phyloP scores from a whole-genome alignment of 306 rosid species.

The Abrus precatorius region DNA sequence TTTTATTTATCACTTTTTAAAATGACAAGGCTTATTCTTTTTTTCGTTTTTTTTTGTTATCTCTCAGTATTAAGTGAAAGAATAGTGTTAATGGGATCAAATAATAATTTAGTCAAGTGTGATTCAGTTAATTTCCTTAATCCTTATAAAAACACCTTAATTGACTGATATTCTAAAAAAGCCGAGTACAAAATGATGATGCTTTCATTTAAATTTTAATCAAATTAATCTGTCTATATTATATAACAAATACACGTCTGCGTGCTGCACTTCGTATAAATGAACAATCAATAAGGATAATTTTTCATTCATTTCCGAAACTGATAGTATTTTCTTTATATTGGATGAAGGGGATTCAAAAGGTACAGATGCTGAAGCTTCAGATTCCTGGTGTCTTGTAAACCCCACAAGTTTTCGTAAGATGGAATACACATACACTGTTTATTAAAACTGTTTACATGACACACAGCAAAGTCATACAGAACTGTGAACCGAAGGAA shows the following conservation, averaged over 20 bases:
- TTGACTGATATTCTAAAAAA: not conserved
- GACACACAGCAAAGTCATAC: constrained; percentile 17
- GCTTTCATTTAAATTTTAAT: not conserved
- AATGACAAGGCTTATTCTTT: not conserved
- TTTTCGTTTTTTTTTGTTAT: not conserved
- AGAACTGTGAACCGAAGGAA: constrained; percentile 28
- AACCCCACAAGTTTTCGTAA: constrained; percentile 17
- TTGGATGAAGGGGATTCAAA: not conserved
- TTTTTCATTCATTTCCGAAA: not conserved
- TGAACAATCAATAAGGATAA: not conserved
- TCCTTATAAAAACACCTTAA: not conserved
- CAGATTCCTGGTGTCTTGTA: not conserved
- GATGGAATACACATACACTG: not conserved
- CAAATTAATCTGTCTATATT: not conserved
- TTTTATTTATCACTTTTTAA: not conserved
- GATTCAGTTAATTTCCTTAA: not conserved
- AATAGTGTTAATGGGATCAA: no score
- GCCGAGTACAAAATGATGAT: not conserved
- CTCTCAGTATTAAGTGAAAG: no score
- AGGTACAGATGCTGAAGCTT: constrained; percentile 29
- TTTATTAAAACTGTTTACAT: constrained; percentile 25
- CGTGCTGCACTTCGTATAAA: not conserved
- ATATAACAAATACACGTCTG: not conserved
- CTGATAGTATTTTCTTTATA: not conserved
- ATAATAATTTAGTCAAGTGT: no score